Evolutionary conservation across 2,329 filamentous ascomycete genomes (phyloP), one percentile per base, ranked within the genome.

Genomic region (Pseudopyricularia javanii): DNA sequence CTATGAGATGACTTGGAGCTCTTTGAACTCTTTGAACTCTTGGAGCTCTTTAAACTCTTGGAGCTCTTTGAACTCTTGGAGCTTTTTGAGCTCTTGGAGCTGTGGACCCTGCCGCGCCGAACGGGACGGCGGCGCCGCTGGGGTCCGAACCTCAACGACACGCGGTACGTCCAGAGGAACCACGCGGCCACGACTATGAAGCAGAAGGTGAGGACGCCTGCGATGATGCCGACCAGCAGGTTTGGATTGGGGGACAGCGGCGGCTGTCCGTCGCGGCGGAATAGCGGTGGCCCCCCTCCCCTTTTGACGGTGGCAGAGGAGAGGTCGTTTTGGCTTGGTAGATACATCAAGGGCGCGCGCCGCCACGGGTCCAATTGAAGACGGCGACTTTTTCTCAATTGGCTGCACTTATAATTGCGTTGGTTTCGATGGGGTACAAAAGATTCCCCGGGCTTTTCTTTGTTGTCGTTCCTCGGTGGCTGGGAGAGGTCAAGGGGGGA

Each of bases 131-230:
- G 60, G 30, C 49, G 56, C 34, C 37, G 49, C 1, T 56, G 58
- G 37, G 57, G 61, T 65, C 32, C 60, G 53, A 67, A 66, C 7
- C 63, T 63, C 45, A 73, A 63, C 3, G 71, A 69, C 20, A 55
- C 53, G 48, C 70, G 64, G 56, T 74, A 74, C 4, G 63, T 58
- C 57, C 65, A 70, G 35, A 71, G 56, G 55, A 75, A 74, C 35
- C 62, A 62, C 37, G 60, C 53, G 17, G 66, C 55, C 20, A 60
- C 66, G 15, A 65, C 59, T 53, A 75, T 52, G 53, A 74, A 74
- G 20, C 66, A 58, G 26, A 65, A 64, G 20, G 74, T 60, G 4
- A 69, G 60, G 40, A 74, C 60, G 54, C 68, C 71, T 47, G 74
- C 66, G 3, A 70, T 64, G 54, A 72, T 62, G 52, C 71, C 71